Conservation (phyloP, 2,329 filamentous ascomycete genomes). For the Colletotrichum sansevieriae region DNA sequence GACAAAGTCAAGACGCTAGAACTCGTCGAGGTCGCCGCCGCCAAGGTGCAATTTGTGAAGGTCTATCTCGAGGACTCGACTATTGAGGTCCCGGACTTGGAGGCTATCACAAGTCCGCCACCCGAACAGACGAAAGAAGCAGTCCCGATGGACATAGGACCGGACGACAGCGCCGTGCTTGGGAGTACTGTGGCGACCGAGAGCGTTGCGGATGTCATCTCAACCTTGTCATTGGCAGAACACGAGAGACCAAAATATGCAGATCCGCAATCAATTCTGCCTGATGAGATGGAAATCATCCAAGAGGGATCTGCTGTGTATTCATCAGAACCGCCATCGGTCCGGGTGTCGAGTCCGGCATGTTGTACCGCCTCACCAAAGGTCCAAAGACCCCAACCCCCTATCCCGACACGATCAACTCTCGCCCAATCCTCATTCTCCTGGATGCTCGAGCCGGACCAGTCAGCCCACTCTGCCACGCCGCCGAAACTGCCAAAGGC, state of each 20-base stretch:
- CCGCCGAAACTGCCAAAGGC: conserved; percentile 45
- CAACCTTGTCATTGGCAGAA: conserved; percentile 29
- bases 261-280: not conserved
- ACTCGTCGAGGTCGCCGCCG: conserved; percentile 69
- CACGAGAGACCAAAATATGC: conserved; percentile 1
- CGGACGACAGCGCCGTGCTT: not conserved
- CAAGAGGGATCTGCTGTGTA: conserved; percentile 19
- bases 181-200: conserved; percentile 13
- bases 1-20: conserved; percentile 65
- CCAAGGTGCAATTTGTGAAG: conserved; percentile 76
- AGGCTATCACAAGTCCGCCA: conserved; percentile 23
- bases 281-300: conserved; percentile 32
- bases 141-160: conserved; percentile 31
- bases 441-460: conserved; percentile 79
- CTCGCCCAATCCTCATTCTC: conserved; percentile 82
- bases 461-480: conserved; percentile 51
- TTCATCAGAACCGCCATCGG: conserved; percentile 25
- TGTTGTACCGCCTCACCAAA: not conserved
- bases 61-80: conserved; percentile 71
- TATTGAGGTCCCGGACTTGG: conserved; percentile 60
- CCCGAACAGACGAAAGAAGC: conserved; percentile 25
- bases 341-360: conserved; percentile 6
- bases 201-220: conserved; percentile 28
- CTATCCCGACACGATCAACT: conserved; percentile 72
- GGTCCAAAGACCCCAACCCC: conserved; percentile 45